phyloP scores from a whole-genome alignment of 2,329 filamentous ascomycete species.

The Pseudogymnoascus sp. region DNA sequence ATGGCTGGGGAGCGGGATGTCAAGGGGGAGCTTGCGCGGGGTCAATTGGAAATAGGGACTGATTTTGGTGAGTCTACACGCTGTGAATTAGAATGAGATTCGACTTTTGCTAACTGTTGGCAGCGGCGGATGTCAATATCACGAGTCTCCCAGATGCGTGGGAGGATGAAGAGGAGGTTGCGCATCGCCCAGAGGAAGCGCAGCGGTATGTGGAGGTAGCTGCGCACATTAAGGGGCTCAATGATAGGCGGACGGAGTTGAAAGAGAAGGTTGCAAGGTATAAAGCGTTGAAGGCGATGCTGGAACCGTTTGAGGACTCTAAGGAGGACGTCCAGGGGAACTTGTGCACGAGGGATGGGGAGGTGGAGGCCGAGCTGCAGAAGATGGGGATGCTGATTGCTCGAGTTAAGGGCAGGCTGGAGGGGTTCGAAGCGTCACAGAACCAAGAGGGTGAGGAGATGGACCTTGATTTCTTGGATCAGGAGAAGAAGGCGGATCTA shows the following conservation, averaged over 20 bases:
- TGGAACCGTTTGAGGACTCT: constrained; percentile 44
- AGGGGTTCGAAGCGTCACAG: constrained; percentile 18
- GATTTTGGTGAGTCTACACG: constrained; percentile 29
- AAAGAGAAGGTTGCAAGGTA: constrained; percentile 40
- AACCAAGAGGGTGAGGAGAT: constrained; percentile 16
- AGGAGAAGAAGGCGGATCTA: constrained; percentile 4
- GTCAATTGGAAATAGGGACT: constrained; percentile 34
- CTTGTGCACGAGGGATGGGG: constrained; percentile 56
- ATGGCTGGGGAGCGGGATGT: constrained; percentile 35
- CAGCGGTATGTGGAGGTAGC: constrained; percentile 46
- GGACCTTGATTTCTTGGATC: constrained; percentile 18
- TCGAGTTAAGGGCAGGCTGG: constrained; percentile 49
- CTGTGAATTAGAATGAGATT: neutral
- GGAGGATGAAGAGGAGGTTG: constrained; percentile 32
- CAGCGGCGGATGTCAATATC: constrained; percentile 23
- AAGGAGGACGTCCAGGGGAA: constrained; percentile 53
- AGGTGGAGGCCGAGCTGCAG: constrained; percentile 59
- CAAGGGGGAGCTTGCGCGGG: constrained; percentile 26
- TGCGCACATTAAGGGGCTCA: constrained; percentile 42
- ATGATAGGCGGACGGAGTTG: constrained; percentile 35
- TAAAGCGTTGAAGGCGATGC: constrained; percentile 41
- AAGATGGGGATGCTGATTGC: constrained; percentile 58
- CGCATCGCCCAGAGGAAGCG: constrained; percentile 43
- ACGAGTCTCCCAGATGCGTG: constrained; percentile 25
- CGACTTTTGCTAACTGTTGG: neutral